Conservation (phyloP, 1,284 basidiomycete genomes). For the Trametes sp. region DNA sequence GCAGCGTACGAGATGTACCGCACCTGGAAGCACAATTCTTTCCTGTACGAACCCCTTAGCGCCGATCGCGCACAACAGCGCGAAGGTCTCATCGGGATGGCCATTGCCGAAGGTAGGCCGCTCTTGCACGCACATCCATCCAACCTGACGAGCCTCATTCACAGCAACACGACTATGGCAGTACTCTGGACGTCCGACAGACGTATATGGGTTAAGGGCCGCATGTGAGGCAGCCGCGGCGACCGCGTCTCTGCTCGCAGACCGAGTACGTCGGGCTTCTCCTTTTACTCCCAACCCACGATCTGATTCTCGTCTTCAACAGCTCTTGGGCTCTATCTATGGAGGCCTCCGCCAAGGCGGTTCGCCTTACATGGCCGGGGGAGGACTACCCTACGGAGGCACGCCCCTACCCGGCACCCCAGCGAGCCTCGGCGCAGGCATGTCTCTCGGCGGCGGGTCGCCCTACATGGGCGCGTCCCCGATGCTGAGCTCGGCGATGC, state of each 20-base stretch:
- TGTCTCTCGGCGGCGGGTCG: conserved; percentile 9
- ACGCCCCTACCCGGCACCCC: conserved; percentile 8
- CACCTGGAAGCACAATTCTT: conserved; percentile 62
- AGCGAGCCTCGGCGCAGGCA: neutral
- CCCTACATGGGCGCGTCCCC: conserved; percentile 6
- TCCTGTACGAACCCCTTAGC: conserved; percentile 59
- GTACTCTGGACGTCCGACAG: conserved; percentile 21
- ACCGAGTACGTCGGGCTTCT: conserved; percentile 18
- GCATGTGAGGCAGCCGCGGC: conserved; percentile 28
- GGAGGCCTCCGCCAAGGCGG: conserved; percentile 1
- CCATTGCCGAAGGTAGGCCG: conserved; percentile 66
- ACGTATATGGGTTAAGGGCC: conserved; percentile 23
- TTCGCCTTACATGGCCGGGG: conserved; percentile 13
- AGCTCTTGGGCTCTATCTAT: conserved; percentile 3
- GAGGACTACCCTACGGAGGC: neutral
- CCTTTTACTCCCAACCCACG: neutral
- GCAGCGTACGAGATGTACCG: conserved; percentile 76
- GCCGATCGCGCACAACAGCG: conserved; percentile 61
- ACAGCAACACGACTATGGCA: conserved; percentile 29
- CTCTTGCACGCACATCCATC: too few species aligned
- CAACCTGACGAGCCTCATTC: neutral
- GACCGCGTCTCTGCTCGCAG: conserved; percentile 24
- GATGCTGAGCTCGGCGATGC: neutral
- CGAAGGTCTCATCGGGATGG: conserved; percentile 66
- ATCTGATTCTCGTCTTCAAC: neutral